These are phyloP conservation scores for Cocos nucifera DNA, from an alignment of 176 grass and related monocot species.

Conservation along the genomic window DNA sequence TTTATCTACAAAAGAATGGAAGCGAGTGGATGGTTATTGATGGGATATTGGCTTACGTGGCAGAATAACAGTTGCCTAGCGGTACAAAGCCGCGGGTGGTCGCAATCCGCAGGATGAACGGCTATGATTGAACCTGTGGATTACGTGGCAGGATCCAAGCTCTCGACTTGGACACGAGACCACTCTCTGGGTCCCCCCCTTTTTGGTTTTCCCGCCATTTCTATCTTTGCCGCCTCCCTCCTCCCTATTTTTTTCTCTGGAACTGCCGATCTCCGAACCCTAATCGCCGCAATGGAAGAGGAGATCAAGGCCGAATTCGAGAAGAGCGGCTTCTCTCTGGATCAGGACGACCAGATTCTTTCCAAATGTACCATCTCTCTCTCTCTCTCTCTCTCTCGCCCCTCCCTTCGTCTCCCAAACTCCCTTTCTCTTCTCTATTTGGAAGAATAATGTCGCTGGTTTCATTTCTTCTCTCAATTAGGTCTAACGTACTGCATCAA, in stretches of 20 bases:
- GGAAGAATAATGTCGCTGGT: no score
- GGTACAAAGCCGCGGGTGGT: neutral
- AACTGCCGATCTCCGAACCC: neutral
- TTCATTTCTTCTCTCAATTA: slow-evolving; percentile 12
- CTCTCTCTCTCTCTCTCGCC: neutral
- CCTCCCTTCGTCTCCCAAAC: neutral
- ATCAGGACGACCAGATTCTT: slow-evolving; percentile 52
- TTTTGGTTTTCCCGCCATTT: no score
- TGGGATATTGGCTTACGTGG: no score
- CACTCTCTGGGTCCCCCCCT: no score
- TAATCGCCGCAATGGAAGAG: slow-evolving; percentile 49
- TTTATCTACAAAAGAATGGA: no score
- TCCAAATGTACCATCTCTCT: slow-evolving; percentile 39
- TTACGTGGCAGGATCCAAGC: no score
- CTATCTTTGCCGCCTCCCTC: neutral
- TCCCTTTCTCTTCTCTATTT: no score
- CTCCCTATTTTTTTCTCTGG: neutral
- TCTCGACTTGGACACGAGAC: no score
- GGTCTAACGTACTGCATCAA: slow-evolving; percentile 96
- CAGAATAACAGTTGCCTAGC: no score
- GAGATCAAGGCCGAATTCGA: slow-evolving; percentile 77
- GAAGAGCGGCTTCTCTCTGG: slow-evolving; percentile 58
- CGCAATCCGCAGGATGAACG: neutral
- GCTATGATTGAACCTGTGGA: no score
- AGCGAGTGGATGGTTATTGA: no score